Evolutionary conservation across 2,329 filamentous ascomycete genomes (phyloP), one percentile per base, ranked within the genome.

Genomic region (Tolypocladium ovalisporum): DNA sequence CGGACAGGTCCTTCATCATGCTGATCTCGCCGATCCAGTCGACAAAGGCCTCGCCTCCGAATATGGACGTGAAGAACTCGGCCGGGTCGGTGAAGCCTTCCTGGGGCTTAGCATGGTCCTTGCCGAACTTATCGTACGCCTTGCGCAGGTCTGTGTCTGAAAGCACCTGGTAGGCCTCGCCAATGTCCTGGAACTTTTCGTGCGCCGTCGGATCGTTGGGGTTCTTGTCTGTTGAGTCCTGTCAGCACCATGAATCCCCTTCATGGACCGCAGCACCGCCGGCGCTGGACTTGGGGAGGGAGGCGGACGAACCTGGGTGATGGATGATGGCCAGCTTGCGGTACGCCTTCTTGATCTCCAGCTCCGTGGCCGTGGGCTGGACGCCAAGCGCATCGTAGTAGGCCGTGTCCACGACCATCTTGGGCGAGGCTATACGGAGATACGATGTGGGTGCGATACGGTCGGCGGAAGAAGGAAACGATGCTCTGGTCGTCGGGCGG

Each of bases 21-120:
- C 90, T 94, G 65, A 99, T 96, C 79, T 99, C 94, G 64, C 94
- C 94, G 68, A 99, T 97, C 80, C 94, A 90, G 77, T 99, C 93
- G 60, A 88, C 80, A 68, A 99, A 99, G 15, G 93, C 91, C 66
- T 97, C 93, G 60, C 94, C 94, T 65, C 94, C 94, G 69, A 99
- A 99, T 65, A 99, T 99, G 79, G 92, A 95, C 67, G 89, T 89
- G 76, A 99, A 99, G 81, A 99, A 99, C 75, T 99, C 94, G 62
- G 91, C 83, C 1, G 94, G 94, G 71, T 99, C 94, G 78, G 89
- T 89, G 72, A 99, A 99, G 61, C 94, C 94, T 66, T 90, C 89
- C 66, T 86, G 85, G 0, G 94, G 94, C 69, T 93, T 89, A 7
- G 94, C 92, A 64, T 90, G 85, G 67, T 99, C 94, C 75, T 97